Evolutionary conservation across 2,329 filamentous ascomycete genomes (phyloP), one percentile per base, ranked within the genome.

Genomic region (Alternaria sp.): DNA sequence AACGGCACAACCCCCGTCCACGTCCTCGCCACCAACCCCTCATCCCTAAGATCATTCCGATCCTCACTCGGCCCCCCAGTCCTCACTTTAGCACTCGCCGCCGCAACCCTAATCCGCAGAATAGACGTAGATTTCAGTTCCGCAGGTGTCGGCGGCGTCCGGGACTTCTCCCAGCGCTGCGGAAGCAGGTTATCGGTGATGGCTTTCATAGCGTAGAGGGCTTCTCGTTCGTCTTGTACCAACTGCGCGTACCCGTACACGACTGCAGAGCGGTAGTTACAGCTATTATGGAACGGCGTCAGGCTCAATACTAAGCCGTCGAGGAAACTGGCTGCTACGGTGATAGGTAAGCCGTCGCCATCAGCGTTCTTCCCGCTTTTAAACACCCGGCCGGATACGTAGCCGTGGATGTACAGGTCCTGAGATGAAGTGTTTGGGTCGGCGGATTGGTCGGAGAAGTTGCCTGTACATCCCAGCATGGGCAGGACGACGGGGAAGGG

Each of bases 341-440:
- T 49, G 0, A 58, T 37, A 4, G 56, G 54, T 21, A 57, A 23
- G 3, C 54, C 53, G 4, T 26, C 5, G 2, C 33, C 21, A 7
- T 9, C 3, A 3, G 13, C 24, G 3, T 17, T 28, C 24, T 42
- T 42, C 40, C 40, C 40, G 14, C 40, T 56, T 45, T 59, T 51
- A 62, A 94, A 90, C 33, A 97, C 82, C 7, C 92, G 89, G 0
- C 88, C 65, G 5, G 70, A 69, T 3, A 74, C 62, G 51, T 72
- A 75, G 55, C 75, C 75, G 59, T 78, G 75, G 33, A 78, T 64
- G 50, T 77, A 78, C 5, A 77, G 40, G 33, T 73, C 61, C 33
- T 71, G 69, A 5, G 40, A 13, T 2, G 54, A 54, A 61, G 50
- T 58, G 24, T 90, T 84, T 57, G 93, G 88, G 5, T 92, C 81